phyloP scores from a whole-genome alignment of 257 asterid species.

The Fraxinus americana region DNA sequence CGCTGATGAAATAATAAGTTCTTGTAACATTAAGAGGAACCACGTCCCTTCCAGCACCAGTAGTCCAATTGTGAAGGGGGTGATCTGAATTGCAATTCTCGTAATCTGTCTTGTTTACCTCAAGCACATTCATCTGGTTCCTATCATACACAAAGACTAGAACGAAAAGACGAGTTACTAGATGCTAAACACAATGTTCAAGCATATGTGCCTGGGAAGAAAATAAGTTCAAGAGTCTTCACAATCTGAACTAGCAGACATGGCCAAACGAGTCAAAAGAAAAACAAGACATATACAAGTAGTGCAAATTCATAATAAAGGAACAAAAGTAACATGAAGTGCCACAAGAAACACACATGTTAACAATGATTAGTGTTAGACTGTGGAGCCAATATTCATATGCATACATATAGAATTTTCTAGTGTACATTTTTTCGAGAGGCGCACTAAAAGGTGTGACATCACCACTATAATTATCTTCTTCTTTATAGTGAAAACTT shows the following conservation, averaged over 20 bases:
- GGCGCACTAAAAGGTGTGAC: neutral
- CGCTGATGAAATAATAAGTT: conserved; percentile 75
- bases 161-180: neutral
- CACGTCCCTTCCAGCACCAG: conserved; percentile 88
- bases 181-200: neutral
- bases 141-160: conserved; percentile 79
- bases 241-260: neutral
- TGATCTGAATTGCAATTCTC: conserved; percentile 64
- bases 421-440: neutral
- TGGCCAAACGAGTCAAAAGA: neutral
- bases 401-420: neutral
- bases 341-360: neutral
- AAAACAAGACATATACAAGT: neutral
- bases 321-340: neutral
- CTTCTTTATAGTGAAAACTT: neutral
- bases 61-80: conserved; percentile 74
- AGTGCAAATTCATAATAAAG: neutral
- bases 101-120: conserved; percentile 76
- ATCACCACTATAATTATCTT: neutral
- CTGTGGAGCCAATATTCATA: neutral
- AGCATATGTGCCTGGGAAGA: neutral
- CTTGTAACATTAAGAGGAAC: conserved; percentile 79
- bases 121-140: conserved; percentile 71
- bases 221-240: neutral
- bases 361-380: neutral